Conservation (phyloP, 805 yeast species). For the Pichia heedii region DNA sequence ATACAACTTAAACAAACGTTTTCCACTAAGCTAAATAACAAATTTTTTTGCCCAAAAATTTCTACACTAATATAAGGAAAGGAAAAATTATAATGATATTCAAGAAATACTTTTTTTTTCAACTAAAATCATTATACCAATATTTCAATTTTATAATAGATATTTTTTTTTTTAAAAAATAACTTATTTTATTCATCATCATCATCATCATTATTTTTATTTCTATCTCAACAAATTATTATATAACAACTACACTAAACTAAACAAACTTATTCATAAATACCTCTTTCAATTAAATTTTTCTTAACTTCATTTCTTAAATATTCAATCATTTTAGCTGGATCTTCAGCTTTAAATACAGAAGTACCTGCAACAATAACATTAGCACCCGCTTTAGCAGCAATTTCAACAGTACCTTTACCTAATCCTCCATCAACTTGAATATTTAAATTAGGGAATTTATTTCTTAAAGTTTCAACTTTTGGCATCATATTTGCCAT, state of each 20-base stretch:
- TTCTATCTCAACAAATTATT: not conserved
- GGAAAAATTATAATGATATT: too few relatives aligned
- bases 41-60: too few relatives aligned
- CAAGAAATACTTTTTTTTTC: too few relatives aligned
- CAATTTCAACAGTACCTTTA: conserved; percentile 70
- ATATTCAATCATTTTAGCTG: conserved; percentile 61
- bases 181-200: not conserved
- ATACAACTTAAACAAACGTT: too few relatives aligned
- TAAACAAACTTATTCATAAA: not conserved
- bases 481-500: conserved; percentile 96
- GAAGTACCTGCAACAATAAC: conserved; percentile 97
- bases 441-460: conserved; percentile 73
- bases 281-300: conserved; percentile 26
- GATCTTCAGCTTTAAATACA: conserved; percentile 78
- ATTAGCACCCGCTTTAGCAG: conserved; percentile 97
- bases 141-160: too few relatives aligned
- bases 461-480: conserved; percentile 64
- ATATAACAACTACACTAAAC: too few relatives aligned
- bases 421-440: conserved; percentile 98
- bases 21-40: too few relatives aligned
- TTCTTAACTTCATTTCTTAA: conserved; percentile 55
- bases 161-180: not conserved
- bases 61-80: too few relatives aligned
- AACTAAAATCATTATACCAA: too few relatives aligned
- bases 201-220: not conserved